Evolutionary conservation across 2,329 filamentous ascomycete species (phyloP), one percentile per base, ranked within the genome.

Genomic region (Lachnellula hyalina): DNA sequence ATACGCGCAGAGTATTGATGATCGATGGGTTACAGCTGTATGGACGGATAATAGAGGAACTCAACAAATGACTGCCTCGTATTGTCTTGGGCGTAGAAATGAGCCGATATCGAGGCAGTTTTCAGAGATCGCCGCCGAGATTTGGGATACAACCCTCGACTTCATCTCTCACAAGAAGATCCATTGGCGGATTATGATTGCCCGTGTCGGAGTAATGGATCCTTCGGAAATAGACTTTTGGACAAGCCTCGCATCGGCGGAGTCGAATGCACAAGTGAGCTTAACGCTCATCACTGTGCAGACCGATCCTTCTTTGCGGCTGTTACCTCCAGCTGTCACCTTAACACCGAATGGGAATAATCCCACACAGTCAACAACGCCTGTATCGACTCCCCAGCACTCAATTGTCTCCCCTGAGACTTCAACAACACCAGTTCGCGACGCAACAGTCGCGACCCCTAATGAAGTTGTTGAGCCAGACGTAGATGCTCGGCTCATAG

Each of bases 41-140:
- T 95, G 90, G 90, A 89, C 86, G 1, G 89, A 95, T 66, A 89
- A 84, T 61, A 81, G 81, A 25, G 90, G 90, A 2, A 83, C 81
- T 56, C 83, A 87, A 57, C 87, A 92, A 68, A 83, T 85, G 61
- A 88, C 81, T 15, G 81, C 84, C 0, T 86, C 87, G 0, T 93
- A 91, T 69, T 89, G 86, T 63, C 73, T 93, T 45, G 76, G 83
- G 15, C 75, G 85, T 57, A 78, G 83, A 71, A 75, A 79, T 62
- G 75, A 78, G 52, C 68, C 75, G 1, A 66, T 79, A 2, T 74
- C 79, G 7, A 78, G 75, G 14, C 66, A 74, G 1, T 81, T 90
- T 58, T 74, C 75, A 14, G 83, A 88, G 21, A 75, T 91, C n/a
- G 82, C 83, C 1, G 78, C 80, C 47, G 88, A 92, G 64, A 87